These are phyloP conservation scores for Hemileia vastatrix DNA, from an alignment of 1,284 basidiomycete genomes.

Conservation along the genomic window DNA sequence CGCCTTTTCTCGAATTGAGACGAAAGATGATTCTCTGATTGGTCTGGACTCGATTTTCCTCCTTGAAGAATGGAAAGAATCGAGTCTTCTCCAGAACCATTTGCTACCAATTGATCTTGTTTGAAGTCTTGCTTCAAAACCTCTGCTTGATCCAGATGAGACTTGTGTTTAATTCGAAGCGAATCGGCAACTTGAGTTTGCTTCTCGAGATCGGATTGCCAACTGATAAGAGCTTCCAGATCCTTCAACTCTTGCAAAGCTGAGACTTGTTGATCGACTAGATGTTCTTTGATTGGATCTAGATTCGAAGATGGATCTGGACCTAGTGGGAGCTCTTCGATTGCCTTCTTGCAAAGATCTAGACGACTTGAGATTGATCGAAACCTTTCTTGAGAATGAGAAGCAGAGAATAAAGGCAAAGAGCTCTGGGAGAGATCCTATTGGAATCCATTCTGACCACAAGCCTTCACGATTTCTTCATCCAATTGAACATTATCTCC, in stretches of 20 bases:
- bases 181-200: neutral
- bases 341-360: neutral
- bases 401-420: neutral
- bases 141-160: neutral
- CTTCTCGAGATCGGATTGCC: neutral
- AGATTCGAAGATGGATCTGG: neutral
- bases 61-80: neutral
- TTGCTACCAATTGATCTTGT: neutral
- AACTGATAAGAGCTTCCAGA: neutral
- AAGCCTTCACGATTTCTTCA: neutral
- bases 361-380: neutral
- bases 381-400: neutral
- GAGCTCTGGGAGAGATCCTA: neutral
- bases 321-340: neutral
- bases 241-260: neutral
- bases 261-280: neutral
- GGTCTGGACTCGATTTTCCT: neutral
- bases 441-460: neutral
- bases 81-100: neutral
- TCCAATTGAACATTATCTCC: neutral
- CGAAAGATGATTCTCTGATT: neutral
- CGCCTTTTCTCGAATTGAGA: too few species aligned
- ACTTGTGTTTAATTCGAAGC: neutral
- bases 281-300: neutral
- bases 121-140: neutral